Conservation (phyloP, 129 eudicot species). For the Tanacetum coccineum region DNA sequence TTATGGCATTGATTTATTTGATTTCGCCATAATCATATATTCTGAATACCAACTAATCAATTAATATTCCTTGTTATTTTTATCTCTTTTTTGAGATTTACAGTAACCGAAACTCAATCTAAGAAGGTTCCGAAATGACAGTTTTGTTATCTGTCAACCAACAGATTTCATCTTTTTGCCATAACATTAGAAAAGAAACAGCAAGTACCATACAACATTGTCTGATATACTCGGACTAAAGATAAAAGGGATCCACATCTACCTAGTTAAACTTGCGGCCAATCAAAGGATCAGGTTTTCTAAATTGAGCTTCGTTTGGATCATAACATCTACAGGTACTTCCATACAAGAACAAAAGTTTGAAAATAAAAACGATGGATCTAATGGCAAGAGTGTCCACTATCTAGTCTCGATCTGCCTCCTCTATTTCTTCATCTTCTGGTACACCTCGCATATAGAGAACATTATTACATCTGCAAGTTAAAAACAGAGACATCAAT, state of each 20-base stretch:
- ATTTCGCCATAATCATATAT: too few species aligned
- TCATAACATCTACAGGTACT: slow-evolving; percentile 26
- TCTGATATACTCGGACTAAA: slow-evolving; percentile 12
- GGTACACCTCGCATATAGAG: slow-evolving; percentile 93
- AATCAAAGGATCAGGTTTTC: slow-evolving; percentile 13
- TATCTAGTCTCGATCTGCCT: slow-evolving; percentile 60
- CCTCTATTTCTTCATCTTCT: slow-evolving; percentile 90
- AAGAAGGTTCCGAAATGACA: too few species aligned
- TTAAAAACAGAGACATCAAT: not conserved
- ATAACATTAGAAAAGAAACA: not conserved
- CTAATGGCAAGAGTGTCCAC: not conserved
- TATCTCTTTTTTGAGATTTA: too few species aligned
- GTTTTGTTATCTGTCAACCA: not conserved
- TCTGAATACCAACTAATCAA: too few species aligned
- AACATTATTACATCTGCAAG: slow-evolving; percentile 84
- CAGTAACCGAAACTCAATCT: too few species aligned
- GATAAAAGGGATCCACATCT: slow-evolving; percentile 2
- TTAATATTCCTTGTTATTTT: too few species aligned
- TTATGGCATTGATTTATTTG: too few species aligned
- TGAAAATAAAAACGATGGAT: slow-evolving; percentile 18
- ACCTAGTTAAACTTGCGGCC: slow-evolving; percentile 3
- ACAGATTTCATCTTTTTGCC: not conserved
- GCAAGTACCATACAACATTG: slow-evolving; percentile 14
- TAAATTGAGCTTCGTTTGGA: not conserved
- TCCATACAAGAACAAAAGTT: slow-evolving; percentile 24